These are phyloP conservation scores for Dianthus caryophyllus DNA, from an alignment of 148 eudicot species.

Conservation along the genomic window DNA sequence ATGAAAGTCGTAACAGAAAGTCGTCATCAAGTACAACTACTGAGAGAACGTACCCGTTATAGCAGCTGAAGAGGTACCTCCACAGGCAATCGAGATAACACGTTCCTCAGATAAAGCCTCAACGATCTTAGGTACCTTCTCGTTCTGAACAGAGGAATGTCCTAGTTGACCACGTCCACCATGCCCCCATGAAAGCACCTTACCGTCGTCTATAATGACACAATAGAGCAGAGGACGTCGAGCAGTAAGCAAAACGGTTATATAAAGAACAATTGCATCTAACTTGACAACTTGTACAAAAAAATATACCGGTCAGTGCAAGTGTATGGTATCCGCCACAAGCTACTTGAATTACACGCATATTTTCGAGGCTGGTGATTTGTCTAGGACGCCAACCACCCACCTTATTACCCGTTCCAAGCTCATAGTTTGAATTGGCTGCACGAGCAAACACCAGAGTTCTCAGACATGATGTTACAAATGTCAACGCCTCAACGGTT, in stretches of 20 bases:
- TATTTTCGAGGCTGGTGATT: slow-evolving; percentile 54
- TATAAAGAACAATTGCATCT: neutral
- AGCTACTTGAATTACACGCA: slow-evolving; percentile 68
- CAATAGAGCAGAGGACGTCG: neutral
- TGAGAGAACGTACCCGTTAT: slow-evolving; percentile 48
- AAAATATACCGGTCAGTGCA: slow-evolving; percentile 73
- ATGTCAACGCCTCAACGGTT: too few relatives aligned
- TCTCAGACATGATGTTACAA: too few relatives aligned
- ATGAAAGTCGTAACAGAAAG: neutral
- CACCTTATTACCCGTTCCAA: slow-evolving; percentile 83
- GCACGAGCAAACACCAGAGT: slow-evolving; percentile 15
- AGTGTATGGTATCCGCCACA: slow-evolving; percentile 95
- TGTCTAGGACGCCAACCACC: slow-evolving; percentile 90
- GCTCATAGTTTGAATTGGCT: slow-evolving; percentile 95
- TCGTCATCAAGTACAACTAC: neutral
- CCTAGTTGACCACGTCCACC: slow-evolving; percentile 99
- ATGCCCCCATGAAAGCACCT: slow-evolving; percentile 94
- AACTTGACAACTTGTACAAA: neutral
- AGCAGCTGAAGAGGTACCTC: slow-evolving; percentile 93
- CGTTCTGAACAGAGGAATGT: slow-evolving; percentile 63
- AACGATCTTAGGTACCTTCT: slow-evolving; percentile 55
- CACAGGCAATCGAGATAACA: slow-evolving; percentile 71
- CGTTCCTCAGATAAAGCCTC: slow-evolving; percentile 70
- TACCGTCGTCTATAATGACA: slow-evolving; percentile 52
- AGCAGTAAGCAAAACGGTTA: neutral